phyloP scores from a whole-genome alignment of 2,329 filamentous ascomycete genomes.

The Colletotrichum musicola region DNA sequence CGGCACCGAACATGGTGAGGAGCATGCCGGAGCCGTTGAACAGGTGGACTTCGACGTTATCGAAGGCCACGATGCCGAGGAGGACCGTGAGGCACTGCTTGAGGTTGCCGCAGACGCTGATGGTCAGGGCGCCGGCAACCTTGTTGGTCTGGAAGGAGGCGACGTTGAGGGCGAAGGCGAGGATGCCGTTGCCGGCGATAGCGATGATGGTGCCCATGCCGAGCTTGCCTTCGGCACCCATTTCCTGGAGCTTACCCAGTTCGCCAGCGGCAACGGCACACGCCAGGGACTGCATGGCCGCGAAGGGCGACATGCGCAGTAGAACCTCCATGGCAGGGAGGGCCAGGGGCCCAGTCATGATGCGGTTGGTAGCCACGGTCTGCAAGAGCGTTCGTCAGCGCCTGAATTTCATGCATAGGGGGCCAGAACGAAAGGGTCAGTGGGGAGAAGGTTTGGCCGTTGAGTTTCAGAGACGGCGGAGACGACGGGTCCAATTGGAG shows the following conservation, averaged over 20 bases:
- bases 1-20: constrained; percentile 67
- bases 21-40: constrained; percentile 69
- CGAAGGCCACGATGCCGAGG: constrained; percentile 66
- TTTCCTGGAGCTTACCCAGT: constrained; percentile 55
- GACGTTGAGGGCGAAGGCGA: constrained; percentile 69
- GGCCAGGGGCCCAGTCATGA: constrained; percentile 72
- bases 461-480: constrained; percentile 25
- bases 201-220: constrained; percentile 53
- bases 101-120: constrained; percentile 71
- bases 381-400: constrained; percentile 41
- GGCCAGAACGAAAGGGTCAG: neutral
- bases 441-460: constrained; percentile 21
- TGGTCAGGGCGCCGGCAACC: constrained; percentile 68
- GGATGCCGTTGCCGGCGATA: constrained; percentile 63
- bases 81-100: constrained; percentile 70
- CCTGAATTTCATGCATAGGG: constrained; percentile 11
- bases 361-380: constrained; percentile 73
- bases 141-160: constrained; percentile 71
- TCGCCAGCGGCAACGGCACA: constrained; percentile 68
- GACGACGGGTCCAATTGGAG: constrained; percentile 29
- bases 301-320: constrained; percentile 73
- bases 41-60: constrained; percentile 59
- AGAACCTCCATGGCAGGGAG: constrained; percentile 71
- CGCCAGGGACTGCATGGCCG: constrained; percentile 65
- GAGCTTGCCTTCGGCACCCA: constrained; percentile 51